These are phyloP conservation scores for Lodderomyces metapsilosis DNA, from an alignment of 1,139 yeast genomes.

Conservation along the genomic window DNA sequence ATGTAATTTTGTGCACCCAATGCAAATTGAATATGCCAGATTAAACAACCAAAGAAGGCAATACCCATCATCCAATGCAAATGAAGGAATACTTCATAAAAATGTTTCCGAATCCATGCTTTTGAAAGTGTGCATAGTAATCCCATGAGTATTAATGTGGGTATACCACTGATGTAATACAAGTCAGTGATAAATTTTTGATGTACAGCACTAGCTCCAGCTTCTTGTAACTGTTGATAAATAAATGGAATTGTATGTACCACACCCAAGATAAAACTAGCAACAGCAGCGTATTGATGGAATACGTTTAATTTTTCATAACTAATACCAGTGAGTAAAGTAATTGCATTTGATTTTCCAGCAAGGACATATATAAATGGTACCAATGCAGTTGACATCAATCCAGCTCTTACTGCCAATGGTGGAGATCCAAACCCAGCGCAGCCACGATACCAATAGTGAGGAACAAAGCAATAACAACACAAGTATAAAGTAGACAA, in stretches of 20 bases:
- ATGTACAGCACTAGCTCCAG: constrained; percentile 37
- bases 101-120: constrained; percentile 38
- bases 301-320: constrained; percentile 54
- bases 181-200: constrained; percentile 17
- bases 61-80: constrained; percentile 60
- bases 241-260: constrained; percentile 58
- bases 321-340: constrained; percentile 52
- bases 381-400: constrained; percentile 51
- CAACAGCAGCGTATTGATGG: constrained; percentile 51
- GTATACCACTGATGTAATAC: constrained; percentile 31
- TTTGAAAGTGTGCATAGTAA: constrained; percentile 49
- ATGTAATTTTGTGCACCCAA: constrained; percentile 47
- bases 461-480: constrained; percentile 49
- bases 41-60: constrained; percentile 51
- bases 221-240: constrained; percentile 47
- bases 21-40: constrained; percentile 46
- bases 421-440: constrained; percentile 65
- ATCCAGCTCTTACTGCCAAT: constrained; percentile 53
- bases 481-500: constrained; percentile 45
- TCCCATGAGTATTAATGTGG: constrained; percentile 47
- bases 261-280: constrained; percentile 47
- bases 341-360: constrained; percentile 53
- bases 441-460: constrained; percentile 56
- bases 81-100: constrained; percentile 55
- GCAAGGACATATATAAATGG: constrained; percentile 53